Base-by-base conservation (phyloP, 2,329 filamentous ascomycete species). In the Apiospora phragmitis region DNA sequence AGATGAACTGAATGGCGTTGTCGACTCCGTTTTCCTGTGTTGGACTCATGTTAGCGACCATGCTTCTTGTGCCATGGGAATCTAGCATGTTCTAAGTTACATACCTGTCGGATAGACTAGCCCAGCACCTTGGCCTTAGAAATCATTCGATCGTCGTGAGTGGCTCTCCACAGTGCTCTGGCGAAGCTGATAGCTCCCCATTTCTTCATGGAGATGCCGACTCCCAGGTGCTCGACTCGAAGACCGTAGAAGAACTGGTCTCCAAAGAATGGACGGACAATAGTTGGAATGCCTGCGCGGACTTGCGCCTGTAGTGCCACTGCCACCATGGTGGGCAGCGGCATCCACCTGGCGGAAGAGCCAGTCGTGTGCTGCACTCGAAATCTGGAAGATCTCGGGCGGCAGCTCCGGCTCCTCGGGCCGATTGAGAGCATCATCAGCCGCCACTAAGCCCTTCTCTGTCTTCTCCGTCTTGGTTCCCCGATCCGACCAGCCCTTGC, bases 211-310 rank as follows among this genome's bases (percentile, higher is more conserved):
- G 92, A 94, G 26, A 97, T 91, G 0, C 96, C 96, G 2, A 98
- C 96, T 0, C 96, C 95, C 7, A 99, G 86, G 77, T 98, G 95
- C 80, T 98, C 94, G 1, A 98, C 93, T 4, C 96, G 89, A 41
- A 87, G 89, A 8, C 94, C 96, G 76, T 97, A 98, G 85, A 99
- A 99, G 86, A 93, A 98, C 79, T 99, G 96, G 77, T 99, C 96
- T 6, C 96, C 96, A 78, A 99, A 99, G 85, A 98, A 99, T 0
- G 96, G 96, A 72, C 95, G 93, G 78, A 98, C 93, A 73, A 99
- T 95, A 0, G 96, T 98, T 0, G 96, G 96, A 6, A 97, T 90
- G 2, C 96, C 96, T 0, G 95, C 95, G 68, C 96, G 89, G 67
- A 99, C 94, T 97, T 0, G 96, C 96, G 1, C 96, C 96, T 0